Conservation (phyloP, 2,329 filamentous ascomycete species). For the Moelleriella libera region DNA sequence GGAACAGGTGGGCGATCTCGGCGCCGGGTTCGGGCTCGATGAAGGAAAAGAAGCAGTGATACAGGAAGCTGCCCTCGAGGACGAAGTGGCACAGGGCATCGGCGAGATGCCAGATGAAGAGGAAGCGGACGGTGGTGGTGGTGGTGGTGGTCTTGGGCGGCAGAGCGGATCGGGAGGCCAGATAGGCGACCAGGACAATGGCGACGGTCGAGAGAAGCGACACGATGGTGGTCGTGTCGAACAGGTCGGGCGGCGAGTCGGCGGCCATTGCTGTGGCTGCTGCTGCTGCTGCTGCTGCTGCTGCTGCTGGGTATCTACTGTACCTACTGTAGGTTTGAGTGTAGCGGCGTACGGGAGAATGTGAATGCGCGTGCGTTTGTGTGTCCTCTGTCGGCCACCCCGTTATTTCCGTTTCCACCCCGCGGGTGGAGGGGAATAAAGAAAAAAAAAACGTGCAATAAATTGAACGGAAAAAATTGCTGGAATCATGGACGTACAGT, state of each 20-base stretch:
- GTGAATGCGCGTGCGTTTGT: too few species aligned
- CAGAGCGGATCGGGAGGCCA: conserved; percentile 25
- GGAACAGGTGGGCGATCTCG: conserved; percentile 21
- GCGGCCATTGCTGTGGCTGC: neutral
- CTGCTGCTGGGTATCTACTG: too few species aligned
- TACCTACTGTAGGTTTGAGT: too few species aligned
- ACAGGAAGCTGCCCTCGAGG: conserved; percentile 84
- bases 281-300: too few species aligned
- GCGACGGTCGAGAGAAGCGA: conserved; percentile 41
- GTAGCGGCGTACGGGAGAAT: too few species aligned
- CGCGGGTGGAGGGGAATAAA: too few species aligned
- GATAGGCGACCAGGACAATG: conserved; percentile 35
- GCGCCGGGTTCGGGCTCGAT: conserved; percentile 12
- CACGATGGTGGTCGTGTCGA: conserved; percentile 44
- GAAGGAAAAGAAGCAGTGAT: conserved; percentile 75
- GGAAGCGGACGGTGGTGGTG: conserved; percentile 47
- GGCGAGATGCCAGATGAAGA: conserved; percentile 93
- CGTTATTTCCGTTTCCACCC: too few species aligned
- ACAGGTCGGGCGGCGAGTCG: conserved; percentile 36
- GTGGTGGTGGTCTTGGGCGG: conserved; percentile 28
- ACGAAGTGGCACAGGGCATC: conserved; percentile 84
- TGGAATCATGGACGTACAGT: too few species aligned
- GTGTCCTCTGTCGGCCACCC: too few species aligned
- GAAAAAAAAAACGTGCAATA: too few species aligned
- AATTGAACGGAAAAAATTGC: too few species aligned